Percentiles rank a stretch among this genome's conserved stretches.
Evolutionary conservation across 805 yeast species (phyloP).

Genomic region (Candida boidinii): DNA sequence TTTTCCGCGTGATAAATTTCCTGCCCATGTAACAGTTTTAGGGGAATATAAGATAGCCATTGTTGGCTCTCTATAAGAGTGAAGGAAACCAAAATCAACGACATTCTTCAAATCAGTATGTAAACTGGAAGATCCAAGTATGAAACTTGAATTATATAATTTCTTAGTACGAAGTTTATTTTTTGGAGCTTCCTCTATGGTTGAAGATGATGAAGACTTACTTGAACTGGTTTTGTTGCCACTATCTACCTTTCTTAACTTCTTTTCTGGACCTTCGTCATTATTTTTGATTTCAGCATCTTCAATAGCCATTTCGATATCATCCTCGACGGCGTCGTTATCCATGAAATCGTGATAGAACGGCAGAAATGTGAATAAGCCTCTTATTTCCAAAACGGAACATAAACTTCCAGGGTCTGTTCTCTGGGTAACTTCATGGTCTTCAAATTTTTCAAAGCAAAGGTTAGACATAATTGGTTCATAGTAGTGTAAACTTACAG

Average conservation of each 20-base stretch:
- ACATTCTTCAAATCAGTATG: conserved; percentile 52
- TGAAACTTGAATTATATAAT: conserved; percentile 45
- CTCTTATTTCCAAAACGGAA: conserved; percentile 54
- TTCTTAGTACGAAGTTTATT: conserved; percentile 9
- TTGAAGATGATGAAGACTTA: not conserved
- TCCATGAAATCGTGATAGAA: conserved; percentile 36
- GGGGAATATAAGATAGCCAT: conserved; percentile 26
- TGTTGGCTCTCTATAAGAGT: conserved; percentile 78
- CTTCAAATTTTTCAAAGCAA: conserved; percentile 31
- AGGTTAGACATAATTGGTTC: conserved; percentile 55
- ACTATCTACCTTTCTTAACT: conserved; percentile 1
- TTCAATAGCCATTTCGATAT: conserved; percentile 9
- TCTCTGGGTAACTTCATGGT: conserved; percentile 35
- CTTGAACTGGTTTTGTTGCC: not conserved
- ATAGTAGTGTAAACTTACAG: conserved; percentile 79
- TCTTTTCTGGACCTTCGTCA: conserved; percentile 5
- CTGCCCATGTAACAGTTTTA: conserved; percentile 60
- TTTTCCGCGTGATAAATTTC: conserved; percentile 48
- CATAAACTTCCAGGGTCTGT: conserved; percentile 56
- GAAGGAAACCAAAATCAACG: conserved; percentile 61
- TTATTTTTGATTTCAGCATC: conserved; percentile 8
- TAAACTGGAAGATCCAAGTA: conserved; percentile 48
- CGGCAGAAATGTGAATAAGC: conserved; percentile 65
- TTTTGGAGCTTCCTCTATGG: not conserved
- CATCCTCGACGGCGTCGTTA: conserved; percentile 31